A percentile compares a stretch with the other conserved stretches of the same genome.
Conservation (phyloP, 441 rosid species). For the Erysimum pusillum region DNA sequence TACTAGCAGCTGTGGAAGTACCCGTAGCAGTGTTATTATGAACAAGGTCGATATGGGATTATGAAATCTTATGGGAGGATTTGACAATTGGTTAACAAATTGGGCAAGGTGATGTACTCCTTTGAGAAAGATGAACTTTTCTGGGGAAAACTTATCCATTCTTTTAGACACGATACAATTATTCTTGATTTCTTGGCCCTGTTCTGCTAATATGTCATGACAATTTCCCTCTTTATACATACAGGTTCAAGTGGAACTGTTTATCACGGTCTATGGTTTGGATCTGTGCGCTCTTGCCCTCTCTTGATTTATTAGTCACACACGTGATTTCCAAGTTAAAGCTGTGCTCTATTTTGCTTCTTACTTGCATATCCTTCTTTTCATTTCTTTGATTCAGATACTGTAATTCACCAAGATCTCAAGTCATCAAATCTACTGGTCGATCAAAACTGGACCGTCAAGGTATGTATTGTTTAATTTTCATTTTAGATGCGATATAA, state of each 20-base stretch:
- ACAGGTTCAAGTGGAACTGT: constrained; percentile 98
- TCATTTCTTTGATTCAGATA: constrained; percentile 32
- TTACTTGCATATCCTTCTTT: constrained; percentile 35
- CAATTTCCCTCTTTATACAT: constrained; percentile 45
- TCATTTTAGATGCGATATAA: too few relatives aligned
- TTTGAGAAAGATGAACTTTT: constrained; percentile 12
- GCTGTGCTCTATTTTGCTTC: too few relatives aligned
- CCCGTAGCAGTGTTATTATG: constrained; percentile 70
- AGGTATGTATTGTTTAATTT: constrained; percentile 53
- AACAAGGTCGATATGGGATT: constrained; percentile 88
- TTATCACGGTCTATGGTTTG: constrained; percentile 96
- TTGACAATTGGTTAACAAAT: constrained; percentile 84
- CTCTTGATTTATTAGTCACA: too few relatives aligned
- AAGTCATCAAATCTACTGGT: constrained; percentile 97
- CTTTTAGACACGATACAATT: background rate
- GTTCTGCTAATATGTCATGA: constrained; percentile 9
- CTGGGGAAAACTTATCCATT: constrained; percentile 10
- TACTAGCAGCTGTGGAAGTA: constrained; percentile 90
- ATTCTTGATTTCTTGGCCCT: constrained; percentile 3
- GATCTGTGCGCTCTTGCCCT: constrained; percentile 91
- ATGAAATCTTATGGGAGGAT: constrained; percentile 94
- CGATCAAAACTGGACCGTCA: constrained; percentile 91
- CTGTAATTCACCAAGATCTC: constrained; percentile 94
- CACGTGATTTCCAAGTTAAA: too few relatives aligned
- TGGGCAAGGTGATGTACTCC: constrained; percentile 79